Conservation (phyloP, 768 basidiomycete species). For the Rhizopogon salebrosus region DNA sequence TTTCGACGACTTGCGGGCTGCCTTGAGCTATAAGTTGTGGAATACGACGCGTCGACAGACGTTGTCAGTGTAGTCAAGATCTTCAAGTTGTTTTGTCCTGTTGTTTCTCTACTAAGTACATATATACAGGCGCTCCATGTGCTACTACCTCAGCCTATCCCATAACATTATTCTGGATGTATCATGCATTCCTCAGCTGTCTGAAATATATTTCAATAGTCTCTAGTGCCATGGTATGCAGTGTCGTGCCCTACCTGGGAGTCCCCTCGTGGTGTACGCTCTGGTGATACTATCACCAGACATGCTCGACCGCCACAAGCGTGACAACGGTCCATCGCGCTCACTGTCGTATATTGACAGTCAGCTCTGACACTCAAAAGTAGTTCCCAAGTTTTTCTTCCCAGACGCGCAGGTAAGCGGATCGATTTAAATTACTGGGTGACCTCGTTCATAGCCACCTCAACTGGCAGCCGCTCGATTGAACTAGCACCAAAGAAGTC, state of each 20-base stretch:
- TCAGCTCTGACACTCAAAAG: background rate
- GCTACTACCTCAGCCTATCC: background rate
- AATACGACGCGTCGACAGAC: slow-evolving; percentile 12
- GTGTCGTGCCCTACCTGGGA: too few species aligned
- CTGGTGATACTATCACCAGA: too few species aligned
- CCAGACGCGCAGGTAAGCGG: slow-evolving; percentile 2
- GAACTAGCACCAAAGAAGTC: slow-evolving; percentile 27
- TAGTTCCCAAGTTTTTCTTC: background rate
- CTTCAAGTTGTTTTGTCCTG: slow-evolving; percentile 25
- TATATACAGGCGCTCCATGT: background rate
- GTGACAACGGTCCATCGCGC: background rate
- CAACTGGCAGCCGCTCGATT: slow-evolving; percentile 20
- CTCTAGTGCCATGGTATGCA: background rate
- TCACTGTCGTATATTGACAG: background rate
- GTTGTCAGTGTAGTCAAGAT: slow-evolving; percentile 12
- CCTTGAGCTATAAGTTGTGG: slow-evolving; percentile 2
- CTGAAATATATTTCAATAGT: background rate
- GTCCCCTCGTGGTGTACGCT: background rate
- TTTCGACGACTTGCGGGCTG: slow-evolving; percentile 6
- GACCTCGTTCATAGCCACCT: slow-evolving; percentile 14
- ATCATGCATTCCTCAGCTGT: background rate
- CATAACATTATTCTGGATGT: background rate
- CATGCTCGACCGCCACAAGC: background rate
- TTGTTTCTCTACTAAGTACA: slow-evolving; percentile 12
- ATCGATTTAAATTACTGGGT: slow-evolving; percentile 20